phyloP scores from a whole-genome alignment of 148 eudicot species.

The Linanthus parryae region DNA sequence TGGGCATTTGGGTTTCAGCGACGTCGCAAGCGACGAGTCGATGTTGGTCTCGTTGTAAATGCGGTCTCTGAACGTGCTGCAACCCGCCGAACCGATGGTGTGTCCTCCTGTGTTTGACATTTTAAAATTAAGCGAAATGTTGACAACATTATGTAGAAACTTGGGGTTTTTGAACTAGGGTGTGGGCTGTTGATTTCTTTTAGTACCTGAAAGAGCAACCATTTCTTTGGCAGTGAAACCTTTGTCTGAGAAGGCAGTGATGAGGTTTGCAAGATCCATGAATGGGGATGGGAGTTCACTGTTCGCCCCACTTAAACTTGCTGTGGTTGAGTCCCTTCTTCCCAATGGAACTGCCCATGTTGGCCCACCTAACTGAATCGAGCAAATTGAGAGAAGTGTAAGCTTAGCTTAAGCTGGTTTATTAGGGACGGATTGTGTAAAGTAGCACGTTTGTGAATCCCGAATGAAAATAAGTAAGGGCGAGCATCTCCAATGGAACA shows the following conservation, averaged over 20 bases:
- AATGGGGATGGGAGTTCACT: slow-evolving; percentile 42
- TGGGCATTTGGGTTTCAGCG: slow-evolving; percentile 40
- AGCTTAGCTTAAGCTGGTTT: too few relatives aligned
- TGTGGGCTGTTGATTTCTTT: background rate
- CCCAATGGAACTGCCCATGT: slow-evolving; percentile 52
- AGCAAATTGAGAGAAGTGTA: too few relatives aligned
- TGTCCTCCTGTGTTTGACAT: slow-evolving; percentile 37
- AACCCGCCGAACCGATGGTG: slow-evolving; percentile 72
- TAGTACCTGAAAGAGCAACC: slow-evolving; percentile 26
- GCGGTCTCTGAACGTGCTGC: slow-evolving; percentile 40
- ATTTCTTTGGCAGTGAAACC: slow-evolving; percentile 27
- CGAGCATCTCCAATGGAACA: too few relatives aligned
- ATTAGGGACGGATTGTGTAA: too few relatives aligned
- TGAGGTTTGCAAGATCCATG: slow-evolving; percentile 28
- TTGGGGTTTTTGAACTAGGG: background rate
- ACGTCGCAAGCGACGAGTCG: slow-evolving; percentile 34
- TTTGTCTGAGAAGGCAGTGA: slow-evolving; percentile 24
- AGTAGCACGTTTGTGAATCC: too few relatives aligned
- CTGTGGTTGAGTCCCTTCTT: slow-evolving; percentile 52
- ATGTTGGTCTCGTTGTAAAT: slow-evolving; percentile 67
- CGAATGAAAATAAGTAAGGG: too few relatives aligned
- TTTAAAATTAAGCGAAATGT: background rate
- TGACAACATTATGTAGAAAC: background rate
- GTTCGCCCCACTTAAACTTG: slow-evolving; percentile 38
- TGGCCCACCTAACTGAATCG: slow-evolving; percentile 47